Evolutionary conservation across 306 rosid species (phyloP), one percentile per base, ranked within the genome.

Genomic region (Benincasa hispida): DNA sequence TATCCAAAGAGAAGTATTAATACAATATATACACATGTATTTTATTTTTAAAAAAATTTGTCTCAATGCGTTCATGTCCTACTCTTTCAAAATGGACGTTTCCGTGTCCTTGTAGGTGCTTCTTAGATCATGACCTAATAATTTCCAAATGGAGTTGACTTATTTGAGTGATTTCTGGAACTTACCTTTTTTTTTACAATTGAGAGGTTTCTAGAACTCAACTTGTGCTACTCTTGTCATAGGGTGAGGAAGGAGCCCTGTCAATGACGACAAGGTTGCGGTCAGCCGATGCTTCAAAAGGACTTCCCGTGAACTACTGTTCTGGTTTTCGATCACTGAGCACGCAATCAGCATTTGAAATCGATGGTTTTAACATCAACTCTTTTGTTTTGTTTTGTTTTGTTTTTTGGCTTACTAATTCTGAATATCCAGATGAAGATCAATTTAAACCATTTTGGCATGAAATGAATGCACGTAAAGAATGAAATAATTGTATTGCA

Each of bases 211-310:
- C n/a, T 45, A 22, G 56, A 37, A 14, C 39, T 69, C 22, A 2
- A 12, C 42, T 68, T 69, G n/a, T 68, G 51, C 55, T 68, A n/a
- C 78, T 82, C 81, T 67, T 75, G 63, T 68, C 79, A 66, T 68
- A 91, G 98, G 98, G 98, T 69, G 98, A 91, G 84, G 97, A 94
- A 89, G 97, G 98, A 47, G 98, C 96, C 55, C 92, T 94, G 78
- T 94, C 98, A 25, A 87, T 94, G 96, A 91, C 98, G 41, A 94
- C 98, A 2, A 87, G 93, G 83, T 85, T 86, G 84, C 89, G 97
- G 76, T 85, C 96, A 34, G 85, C 2, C 60, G 74, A 76, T 85
- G 80, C 84, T 51, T 84, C 90, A 2, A 90, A 78, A 84, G 97
- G 95, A 69, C 84, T 85, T 83, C 97, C 97, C 45, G 97, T 94